These are phyloP conservation scores for Sechiopsis laciniata DNA, from an alignment of 306 rosid genomes.

Conservation along the genomic window DNA sequence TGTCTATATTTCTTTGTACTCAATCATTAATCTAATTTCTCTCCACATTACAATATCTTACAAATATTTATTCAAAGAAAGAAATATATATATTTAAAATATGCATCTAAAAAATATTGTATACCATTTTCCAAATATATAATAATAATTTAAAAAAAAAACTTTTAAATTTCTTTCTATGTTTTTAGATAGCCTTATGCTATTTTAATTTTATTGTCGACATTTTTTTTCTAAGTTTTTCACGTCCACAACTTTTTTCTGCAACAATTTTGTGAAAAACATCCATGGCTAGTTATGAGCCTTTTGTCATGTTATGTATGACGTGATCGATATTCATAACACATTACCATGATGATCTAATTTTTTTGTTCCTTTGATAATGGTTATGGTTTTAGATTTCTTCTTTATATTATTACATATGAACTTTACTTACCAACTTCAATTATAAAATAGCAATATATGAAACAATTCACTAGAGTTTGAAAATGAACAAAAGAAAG, in stretches of 20 bases:
- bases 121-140: not conserved
- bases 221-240: not conserved
- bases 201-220: not conserved
- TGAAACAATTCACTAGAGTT: too few species aligned
- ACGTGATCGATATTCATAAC: not conserved
- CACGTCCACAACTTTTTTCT: not conserved
- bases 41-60: not conserved
- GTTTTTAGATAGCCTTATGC: not conserved
- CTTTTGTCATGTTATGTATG: not conserved
- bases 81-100: too few species aligned
- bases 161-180: not conserved
- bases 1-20: constrained; percentile 17
- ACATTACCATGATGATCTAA: not conserved
- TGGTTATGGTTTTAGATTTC: not conserved
- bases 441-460: too few species aligned
- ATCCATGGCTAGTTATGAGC: not conserved
- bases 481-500: too few species aligned
- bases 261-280: not conserved
- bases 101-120: not conserved
- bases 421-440: too few species aligned
- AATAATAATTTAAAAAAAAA: not conserved
- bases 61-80: too few species aligned
- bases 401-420: not conserved
- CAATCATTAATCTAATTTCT: constrained; percentile 15
- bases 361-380: not conserved